Evolutionary conservation across 2,329 filamentous ascomycete species (phyloP), one percentile per base, ranked within the genome.

Genomic region (Fusarium phyllophilum): DNA sequence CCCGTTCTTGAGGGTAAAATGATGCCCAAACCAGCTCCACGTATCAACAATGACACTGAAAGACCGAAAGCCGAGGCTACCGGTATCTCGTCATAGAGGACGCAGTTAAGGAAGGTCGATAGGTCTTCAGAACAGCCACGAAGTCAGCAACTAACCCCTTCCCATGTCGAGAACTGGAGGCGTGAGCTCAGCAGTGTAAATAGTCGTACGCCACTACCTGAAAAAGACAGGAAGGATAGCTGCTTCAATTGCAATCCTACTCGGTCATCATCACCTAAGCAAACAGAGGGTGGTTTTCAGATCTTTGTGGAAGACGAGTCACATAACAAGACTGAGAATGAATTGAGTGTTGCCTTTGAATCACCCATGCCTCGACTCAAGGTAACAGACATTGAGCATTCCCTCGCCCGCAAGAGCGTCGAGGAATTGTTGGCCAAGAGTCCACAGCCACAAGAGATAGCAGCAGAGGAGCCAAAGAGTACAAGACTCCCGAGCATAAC

Each of bases 311-410:
- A 70, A 46, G 44, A 63, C 44, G 52, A 58, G 33, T 48, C 41
- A 54, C 44, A 51, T 6, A 45, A 60, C 5, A n/a, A 56, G 24
- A 24, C 44, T 26, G 54, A 69, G 18, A 41, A 55, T 26, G 36
- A 48, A 36, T 26, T 61, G 15, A 67, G 51, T n/a, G 39, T 66
- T 42, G 49, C 49, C 31, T 39, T 61, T 13, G 44, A 73, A 20
- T 58, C 66, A 34, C 64, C 66, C 15, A 67, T 70, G 36, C 66
- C 78, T 33, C 71, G 73, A 38, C 48, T 80, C 48, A 79, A 74
- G 56, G 60, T 81, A 26, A 77, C 75, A 55, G 74, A 80, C 38
- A 65, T 81, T 41, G 79, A 81, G 63, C 66, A 76, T 17, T 78
- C 75, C 6, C 68, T 81, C n/a, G 75, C 78, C 26, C 74, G 66